Conservation (phyloP, 805 yeast genomes). For the Teunomyces kruisii region DNA sequence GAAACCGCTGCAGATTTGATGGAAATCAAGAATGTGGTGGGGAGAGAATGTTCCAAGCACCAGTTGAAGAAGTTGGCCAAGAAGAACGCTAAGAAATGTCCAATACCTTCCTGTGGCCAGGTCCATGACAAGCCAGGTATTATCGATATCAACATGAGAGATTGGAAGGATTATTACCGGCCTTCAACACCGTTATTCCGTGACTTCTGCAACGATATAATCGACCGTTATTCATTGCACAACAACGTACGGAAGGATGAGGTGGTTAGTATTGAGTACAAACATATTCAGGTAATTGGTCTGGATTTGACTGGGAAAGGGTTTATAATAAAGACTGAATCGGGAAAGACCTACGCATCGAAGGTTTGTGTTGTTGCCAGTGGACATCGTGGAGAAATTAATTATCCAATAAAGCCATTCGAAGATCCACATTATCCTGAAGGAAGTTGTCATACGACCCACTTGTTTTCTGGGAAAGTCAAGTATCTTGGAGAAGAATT, state of each 20-base stretch:
- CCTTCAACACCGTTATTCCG: constrained; percentile 40
- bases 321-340: constrained; percentile 29
- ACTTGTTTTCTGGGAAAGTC: constrained; percentile 26
- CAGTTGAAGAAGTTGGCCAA: constrained; percentile 31
- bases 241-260: constrained; percentile 30
- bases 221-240: constrained; percentile 30
- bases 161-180: constrained; percentile 44
- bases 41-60: constrained; percentile 45
- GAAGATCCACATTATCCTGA: constrained; percentile 14
- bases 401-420: constrained; percentile 29
- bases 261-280: constrained; percentile 33
- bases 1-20: constrained; percentile 30
- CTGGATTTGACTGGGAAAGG: constrained; percentile 26
- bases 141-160: constrained; percentile 45
- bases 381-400: constrained; percentile 37
- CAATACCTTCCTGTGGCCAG: constrained; percentile 15
- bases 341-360: constrained; percentile 33
- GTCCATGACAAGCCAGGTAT: constrained; percentile 33
- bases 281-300: constrained; percentile 21
- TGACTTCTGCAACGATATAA: constrained; percentile 38
- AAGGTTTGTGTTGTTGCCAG: constrained; percentile 33
- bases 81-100: constrained; percentile 15
- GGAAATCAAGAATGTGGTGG: constrained; percentile 45
- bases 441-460: constrained; percentile 38
- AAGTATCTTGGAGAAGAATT: constrained; percentile 21